Evolutionary conservation across 208 protist genomes (phyloP), one percentile per base, ranked within the genome.

Genomic region (Endotrypanum monterogeii): DNA sequence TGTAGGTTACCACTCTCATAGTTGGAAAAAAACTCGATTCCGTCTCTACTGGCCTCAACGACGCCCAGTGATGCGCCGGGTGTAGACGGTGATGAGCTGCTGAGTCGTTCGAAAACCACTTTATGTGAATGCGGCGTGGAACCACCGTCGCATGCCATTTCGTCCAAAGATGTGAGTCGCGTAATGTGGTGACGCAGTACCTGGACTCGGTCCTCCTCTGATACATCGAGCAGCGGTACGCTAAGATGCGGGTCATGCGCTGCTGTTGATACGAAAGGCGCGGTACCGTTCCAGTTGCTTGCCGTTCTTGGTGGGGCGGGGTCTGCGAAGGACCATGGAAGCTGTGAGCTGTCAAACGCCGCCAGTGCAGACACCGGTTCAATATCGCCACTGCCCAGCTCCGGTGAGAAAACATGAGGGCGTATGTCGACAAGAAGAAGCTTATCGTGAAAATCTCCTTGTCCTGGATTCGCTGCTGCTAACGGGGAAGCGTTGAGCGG

Each of bases 1-100:
- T 93, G 82, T 35, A 99, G 87, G 73, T 99, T 99, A 12, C 98
- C 98, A 77, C 83, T 85, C 81, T 99, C 98, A 78, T 98, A 99
- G 67, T 97, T 76, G 9, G 96, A 95, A 28, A 87, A 82, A 76
- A 99, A 99, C 18, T 65, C 35, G n/a, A 98, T 78, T 39, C 58
- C 76, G 56, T 78, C 67, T 57, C 58, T 25, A 39, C 56, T 73
- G 7, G 1, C 52, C 60, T 74, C 39, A 65, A 76, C 41, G 32
- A 75, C 57, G 3, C 32, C 25, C 1, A 7, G 32, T 2, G 39
- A 35, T 35, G 44, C 58, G 30, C 25, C 56, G 12, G 54, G 65
- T 2, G 46, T 61, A 3, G 5, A 8, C 3, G 55, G 48, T 3
- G 56, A 52, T 1, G 69, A 69, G 52, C 73, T 46, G 41, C 75